Conservation (phyloP, 805 yeast genomes). For the Wickerhamomyces rabaulensis region DNA sequence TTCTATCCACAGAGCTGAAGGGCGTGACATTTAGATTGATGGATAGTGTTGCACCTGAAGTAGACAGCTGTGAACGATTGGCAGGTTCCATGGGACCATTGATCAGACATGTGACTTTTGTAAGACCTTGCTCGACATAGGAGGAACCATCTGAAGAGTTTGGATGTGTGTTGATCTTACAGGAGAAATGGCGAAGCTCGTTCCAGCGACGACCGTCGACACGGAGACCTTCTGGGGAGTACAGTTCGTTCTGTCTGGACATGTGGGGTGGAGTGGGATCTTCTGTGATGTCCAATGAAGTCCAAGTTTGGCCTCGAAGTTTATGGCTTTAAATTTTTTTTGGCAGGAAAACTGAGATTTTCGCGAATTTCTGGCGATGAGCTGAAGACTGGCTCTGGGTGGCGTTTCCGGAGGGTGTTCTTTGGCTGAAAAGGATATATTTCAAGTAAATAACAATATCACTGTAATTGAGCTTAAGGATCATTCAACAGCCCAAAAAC, state of each 20-base stretch:
- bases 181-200: conserved; percentile 77
- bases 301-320: too few species aligned
- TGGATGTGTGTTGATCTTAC: conserved; percentile 85
- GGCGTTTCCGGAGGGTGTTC: too few species aligned
- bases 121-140: conserved; percentile 85
- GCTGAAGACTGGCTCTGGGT: too few species aligned
- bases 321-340: too few species aligned
- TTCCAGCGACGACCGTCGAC: conserved; percentile 95
- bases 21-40: conserved; percentile 72
- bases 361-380: background rate
- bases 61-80: conserved; percentile 43
- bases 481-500: too few species aligned
- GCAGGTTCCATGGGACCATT: conserved; percentile 89
- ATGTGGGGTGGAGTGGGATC: conserved; percentile 28
- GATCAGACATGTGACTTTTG: conserved; percentile 80
- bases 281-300: too few species aligned
- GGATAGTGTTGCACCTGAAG: conserved; percentile 50
- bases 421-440: too few species aligned
- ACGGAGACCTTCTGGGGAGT: conserved; percentile 93
- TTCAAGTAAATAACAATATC: too few species aligned
- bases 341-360: background rate
- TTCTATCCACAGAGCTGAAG: conserved; percentile 73
- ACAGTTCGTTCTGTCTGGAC: conserved; percentile 67
- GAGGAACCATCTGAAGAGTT: conserved; percentile 89
- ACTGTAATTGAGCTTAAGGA: too few species aligned